phyloP scores from a whole-genome alignment of 78 protist genomes.

The Chrysochromulina tobinii region DNA sequence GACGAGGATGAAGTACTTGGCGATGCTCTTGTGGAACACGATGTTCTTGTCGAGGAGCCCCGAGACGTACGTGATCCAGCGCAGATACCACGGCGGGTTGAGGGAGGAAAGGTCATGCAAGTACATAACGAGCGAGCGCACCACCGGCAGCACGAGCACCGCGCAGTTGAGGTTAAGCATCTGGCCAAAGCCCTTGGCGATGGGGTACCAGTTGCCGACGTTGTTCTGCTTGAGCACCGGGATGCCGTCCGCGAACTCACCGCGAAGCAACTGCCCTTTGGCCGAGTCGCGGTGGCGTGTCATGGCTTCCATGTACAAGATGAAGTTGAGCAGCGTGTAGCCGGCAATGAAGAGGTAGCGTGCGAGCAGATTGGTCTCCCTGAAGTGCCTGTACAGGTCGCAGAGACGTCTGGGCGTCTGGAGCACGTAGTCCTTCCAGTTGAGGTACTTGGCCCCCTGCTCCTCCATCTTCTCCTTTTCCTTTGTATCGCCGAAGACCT shows the following conservation, averaged over 20 bases:
- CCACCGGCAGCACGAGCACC: slow-evolving; percentile 74
- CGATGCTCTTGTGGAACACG: slow-evolving; percentile 59
- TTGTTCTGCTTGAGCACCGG: not conserved
- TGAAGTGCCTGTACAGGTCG: no score
- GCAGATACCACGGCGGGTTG: not conserved
- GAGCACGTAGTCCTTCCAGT: no score
- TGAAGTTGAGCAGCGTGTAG: no score
- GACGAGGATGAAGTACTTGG: not conserved
- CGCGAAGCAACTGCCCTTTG: no score
- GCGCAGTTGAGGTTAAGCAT: slow-evolving; percentile 69
- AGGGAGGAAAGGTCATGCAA: not conserved
- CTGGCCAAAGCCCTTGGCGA: slow-evolving; percentile 67
- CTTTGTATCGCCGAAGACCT: no score
- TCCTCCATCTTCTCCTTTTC: no score
- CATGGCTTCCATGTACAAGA: no score
- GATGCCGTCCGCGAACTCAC: not conserved
- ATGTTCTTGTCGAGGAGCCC: slow-evolving; percentile 82
- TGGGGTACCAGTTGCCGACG: slow-evolving; percentile 39
- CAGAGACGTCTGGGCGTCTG: no score
- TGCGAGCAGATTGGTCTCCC: no score
- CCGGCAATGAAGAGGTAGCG: no score
- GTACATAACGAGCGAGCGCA: slow-evolving; percentile 69
- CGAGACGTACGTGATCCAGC: slow-evolving; percentile 43
- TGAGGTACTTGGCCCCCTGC: no score
- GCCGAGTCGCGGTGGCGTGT: no score